A percentile compares a stretch with the other conserved stretches of the same genome.
phyloP scores from a whole-genome alignment of 1,139 yeast genomes.

The Wickerhamomyces sp. region DNA sequence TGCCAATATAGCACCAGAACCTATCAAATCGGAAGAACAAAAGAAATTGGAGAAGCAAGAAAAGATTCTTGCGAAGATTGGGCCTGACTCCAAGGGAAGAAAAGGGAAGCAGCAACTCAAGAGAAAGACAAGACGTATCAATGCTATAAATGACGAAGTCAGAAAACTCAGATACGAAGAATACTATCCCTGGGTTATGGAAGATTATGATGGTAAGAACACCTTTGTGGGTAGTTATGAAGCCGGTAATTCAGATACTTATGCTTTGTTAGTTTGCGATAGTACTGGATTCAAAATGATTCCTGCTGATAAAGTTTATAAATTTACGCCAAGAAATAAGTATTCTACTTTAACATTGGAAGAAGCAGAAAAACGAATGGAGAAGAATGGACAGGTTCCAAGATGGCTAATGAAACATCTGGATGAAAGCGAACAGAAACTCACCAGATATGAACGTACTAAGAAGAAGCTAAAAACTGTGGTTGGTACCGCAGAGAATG shows the following conservation, averaged over 20 bases:
- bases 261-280: conserved; percentile 81
- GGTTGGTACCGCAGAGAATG: conserved; percentile 46
- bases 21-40: conserved; percentile 27
- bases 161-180: conserved; percentile 88
- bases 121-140: conserved; percentile 81
- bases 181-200: conserved; percentile 96
- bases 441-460: conserved; percentile 39
- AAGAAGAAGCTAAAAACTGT: conserved; percentile 54
- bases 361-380: conserved; percentile 96
- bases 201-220: conserved; percentile 89
- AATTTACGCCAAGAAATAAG: conserved; percentile 88
- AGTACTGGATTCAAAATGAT: conserved; percentile 71
- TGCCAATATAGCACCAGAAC: conserved; percentile 31
- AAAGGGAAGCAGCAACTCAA: conserved; percentile 56
- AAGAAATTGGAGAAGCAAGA: conserved; percentile 19
- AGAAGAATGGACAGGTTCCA: conserved; percentile 71
- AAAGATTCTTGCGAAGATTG: conserved; percentile 51
- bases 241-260: conserved; percentile 86
- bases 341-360: conserved; percentile 92
- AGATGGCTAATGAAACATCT: conserved; percentile 96
- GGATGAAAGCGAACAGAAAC: conserved; percentile 52
- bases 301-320: conserved; percentile 91
- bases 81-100: conserved; percentile 92
- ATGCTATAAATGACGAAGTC: conserved; percentile 74
- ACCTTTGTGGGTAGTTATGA: conserved; percentile 96